phyloP scores from a whole-genome alignment of 176 grass and related monocot genomes.

The maize (Zea mays) region DNA sequence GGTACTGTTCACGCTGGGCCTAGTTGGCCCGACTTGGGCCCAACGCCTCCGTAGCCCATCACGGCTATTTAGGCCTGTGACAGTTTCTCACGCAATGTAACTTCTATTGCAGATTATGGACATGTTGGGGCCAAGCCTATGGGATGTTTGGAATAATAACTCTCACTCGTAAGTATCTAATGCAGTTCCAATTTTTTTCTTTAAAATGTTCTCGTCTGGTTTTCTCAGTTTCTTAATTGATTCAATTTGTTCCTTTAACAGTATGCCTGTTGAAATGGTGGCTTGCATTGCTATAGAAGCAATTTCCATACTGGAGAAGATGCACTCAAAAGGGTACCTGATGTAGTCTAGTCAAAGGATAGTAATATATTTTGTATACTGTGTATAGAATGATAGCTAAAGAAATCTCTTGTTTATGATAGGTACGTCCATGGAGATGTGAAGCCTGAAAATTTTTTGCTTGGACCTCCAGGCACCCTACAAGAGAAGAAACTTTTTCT shows the following conservation, averaged over 20 bases:
- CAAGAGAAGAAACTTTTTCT: constrained; percentile 97
- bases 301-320: constrained; percentile 90
- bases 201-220: constrained; percentile 19
- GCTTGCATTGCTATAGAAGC: constrained; percentile 97
- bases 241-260: constrained; percentile 36
- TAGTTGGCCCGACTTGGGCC: too few species aligned
- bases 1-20: too few species aligned
- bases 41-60: not conserved
- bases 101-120: constrained; percentile 75
- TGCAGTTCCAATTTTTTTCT: constrained; percentile 22
- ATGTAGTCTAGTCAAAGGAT: constrained; percentile 29
- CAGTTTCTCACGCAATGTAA: constrained; percentile 25
- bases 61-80: not conserved
- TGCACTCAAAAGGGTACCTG: constrained; percentile 85
- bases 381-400: constrained; percentile 8
- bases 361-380: constrained; percentile 29
- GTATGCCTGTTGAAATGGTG: constrained; percentile 98
- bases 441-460: constrained; percentile 95
- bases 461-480: constrained; percentile 71
- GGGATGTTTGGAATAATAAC: constrained; percentile 98
- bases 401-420: constrained; percentile 32
- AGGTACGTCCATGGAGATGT: constrained; percentile 96
- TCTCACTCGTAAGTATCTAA: constrained; percentile 66
- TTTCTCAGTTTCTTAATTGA: not conserved
- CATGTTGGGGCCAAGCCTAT: constrained; percentile 90